Base-by-base conservation (phyloP, 352 stramenopile genomes). In the Sclerospora graminicola region DNA sequence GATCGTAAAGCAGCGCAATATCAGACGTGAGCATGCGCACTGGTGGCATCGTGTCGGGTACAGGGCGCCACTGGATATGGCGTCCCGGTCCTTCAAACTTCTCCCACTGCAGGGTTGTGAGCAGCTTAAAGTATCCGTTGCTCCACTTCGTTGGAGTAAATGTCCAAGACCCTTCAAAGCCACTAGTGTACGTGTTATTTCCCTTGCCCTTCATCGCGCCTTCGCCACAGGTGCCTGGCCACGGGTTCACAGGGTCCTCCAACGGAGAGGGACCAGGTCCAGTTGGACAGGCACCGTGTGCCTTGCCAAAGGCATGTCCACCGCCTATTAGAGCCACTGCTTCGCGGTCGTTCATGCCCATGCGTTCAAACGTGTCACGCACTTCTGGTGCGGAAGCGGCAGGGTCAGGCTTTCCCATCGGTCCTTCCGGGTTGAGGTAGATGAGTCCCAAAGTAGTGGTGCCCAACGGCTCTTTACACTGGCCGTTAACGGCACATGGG, bases 71-170 rank as follows among this genome's bases (percentile, higher is more conserved):
- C 53, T 89, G 69, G 16, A 69, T 67, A 30, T 77, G 76, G 24
- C 70, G 68, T 31, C 70, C 81, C 15, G 78, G 76, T 46, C 70
- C 71, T 15, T 77, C 79, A 13, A 64, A 76, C 46, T 87, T 70
- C 39, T 80, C 88, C 90, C 89, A 97, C 38, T 81, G 65, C 47
- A 96, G 68, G 34, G 91, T 72, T 0, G 97, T 65, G 28, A 70
- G 37, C 1, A 57, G 58, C n/a, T 59, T 75, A 60, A 86, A 98
- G 72, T 98, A 98, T 42, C 95, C 81, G 63, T 98, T 98, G 44
- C 66, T 83, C 68, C 97, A 97, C 27, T 86, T 82, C 8, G 82
- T 78, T 28, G 74, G 85, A n/a, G 85, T 66, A 41, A 72, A 67
- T 4, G 84, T 94, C 90, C 90, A 97, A 8, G 70, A 57, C 11